These are phyloP conservation scores for Hirsutella minnesotensis DNA, from an alignment of 2,329 filamentous ascomycete species.

Conservation along the genomic window DNA sequence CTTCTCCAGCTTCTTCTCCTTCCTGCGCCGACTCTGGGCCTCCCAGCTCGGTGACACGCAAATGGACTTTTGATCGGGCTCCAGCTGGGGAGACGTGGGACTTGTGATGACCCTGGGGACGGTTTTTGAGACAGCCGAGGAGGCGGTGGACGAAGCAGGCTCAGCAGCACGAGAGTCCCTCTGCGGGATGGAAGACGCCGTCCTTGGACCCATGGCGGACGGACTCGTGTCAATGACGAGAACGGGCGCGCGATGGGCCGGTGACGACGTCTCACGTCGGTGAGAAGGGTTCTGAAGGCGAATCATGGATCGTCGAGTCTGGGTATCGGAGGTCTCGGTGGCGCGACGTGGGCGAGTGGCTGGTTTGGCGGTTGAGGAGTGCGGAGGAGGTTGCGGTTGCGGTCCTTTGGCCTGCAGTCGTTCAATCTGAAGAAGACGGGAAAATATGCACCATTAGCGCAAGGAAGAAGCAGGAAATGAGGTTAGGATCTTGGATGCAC, in stretches of 20 bases:
- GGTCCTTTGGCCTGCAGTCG: slow-evolving; percentile 7
- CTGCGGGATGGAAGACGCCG: too few relatives aligned
- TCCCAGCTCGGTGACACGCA: slow-evolving; percentile 55
- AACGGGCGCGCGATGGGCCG: slow-evolving; percentile 3
- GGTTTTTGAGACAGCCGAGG: slow-evolving; percentile 8
- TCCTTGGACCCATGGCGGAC: not conserved
- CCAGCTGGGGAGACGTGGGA: slow-evolving; percentile 16
- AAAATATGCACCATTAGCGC: not conserved
- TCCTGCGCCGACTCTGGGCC: slow-evolving; percentile 39
- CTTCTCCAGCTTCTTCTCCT: slow-evolving; percentile 33
- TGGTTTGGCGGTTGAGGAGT: not conserved
- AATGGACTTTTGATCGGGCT: slow-evolving; percentile 25
- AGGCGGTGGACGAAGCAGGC: slow-evolving; percentile 4
- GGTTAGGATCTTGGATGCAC: too few relatives aligned
- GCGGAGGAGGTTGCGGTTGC: not conserved
- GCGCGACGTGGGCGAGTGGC: not conserved
- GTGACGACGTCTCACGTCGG: slow-evolving; percentile 3
- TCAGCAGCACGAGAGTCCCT: too few relatives aligned
- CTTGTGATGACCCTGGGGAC: slow-evolving; percentile 19
- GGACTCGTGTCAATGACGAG: slow-evolving; percentile 8
- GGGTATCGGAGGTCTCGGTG: slow-evolving; percentile 6
- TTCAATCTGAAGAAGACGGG: slow-evolving; percentile 7
- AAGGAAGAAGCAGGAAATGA: too few relatives aligned
- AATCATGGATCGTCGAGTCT: slow-evolving; percentile 5
- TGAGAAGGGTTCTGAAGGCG: slow-evolving; percentile 1